Percentiles rank a stretch among this genome's conserved stretches.
These are phyloP conservation scores for Zygoascus tannicola DNA, from an alignment of 805 yeast genomes.

Conservation along the genomic window DNA sequence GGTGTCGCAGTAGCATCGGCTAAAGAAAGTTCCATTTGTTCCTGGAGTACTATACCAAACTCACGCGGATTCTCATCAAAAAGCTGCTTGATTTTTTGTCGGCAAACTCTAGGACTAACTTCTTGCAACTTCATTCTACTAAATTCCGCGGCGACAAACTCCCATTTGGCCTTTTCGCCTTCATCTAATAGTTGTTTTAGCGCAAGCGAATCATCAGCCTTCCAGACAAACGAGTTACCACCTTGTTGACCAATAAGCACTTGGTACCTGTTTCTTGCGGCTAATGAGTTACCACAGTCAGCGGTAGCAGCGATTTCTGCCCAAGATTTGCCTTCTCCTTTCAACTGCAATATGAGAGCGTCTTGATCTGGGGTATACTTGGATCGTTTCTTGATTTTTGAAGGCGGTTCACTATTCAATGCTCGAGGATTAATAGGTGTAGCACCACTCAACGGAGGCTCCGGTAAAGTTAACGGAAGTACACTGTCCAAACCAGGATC, in stretches of 20 bases:
- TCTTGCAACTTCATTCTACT: constrained; percentile 41
- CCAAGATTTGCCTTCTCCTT: constrained; percentile 60
- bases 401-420: constrained; percentile 34
- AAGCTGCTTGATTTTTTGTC: constrained; percentile 43
- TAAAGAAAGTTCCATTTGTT: background rate
- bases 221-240: constrained; percentile 59
- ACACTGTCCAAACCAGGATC: constrained; percentile 9
- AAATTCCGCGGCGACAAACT: constrained; percentile 52
- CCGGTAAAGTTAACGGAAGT: constrained; percentile 29
- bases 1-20: constrained; percentile 1
- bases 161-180: constrained; percentile 65
- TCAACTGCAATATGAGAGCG: constrained; percentile 49
- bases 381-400: constrained; percentile 51
- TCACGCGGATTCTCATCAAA: constrained; percentile 46
- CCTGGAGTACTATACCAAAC: constrained; percentile 41
- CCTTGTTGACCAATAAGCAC: constrained; percentile 80
- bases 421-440: constrained; percentile 36
- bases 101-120: constrained; percentile 45
- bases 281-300: constrained; percentile 54
- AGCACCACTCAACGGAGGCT: constrained; percentile 40
- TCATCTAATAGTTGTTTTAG: constrained; percentile 51
- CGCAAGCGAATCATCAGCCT: constrained; percentile 41
- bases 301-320: constrained; percentile 61
- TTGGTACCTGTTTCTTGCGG: constrained; percentile 71
- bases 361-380: constrained; percentile 65